A percentile compares a stretch with the other conserved stretches of the same genome.
These are phyloP conservation scores for Termitomyces sp. DNA, from an alignment of 768 basidiomycete genomes.

Conservation along the genomic window DNA sequence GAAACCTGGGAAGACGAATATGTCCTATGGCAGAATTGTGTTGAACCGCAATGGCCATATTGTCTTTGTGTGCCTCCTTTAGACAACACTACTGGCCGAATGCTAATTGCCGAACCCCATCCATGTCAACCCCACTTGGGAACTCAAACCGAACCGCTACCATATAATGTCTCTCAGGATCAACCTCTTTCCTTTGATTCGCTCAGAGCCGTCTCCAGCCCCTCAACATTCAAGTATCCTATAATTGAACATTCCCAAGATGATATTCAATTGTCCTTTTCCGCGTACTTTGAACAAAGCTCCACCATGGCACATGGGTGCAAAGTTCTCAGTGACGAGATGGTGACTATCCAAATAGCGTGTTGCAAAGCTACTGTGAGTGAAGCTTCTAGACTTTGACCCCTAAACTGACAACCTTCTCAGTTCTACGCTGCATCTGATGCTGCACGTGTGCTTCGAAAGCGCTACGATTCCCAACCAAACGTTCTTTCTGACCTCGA, in stretches of 20 bases:
- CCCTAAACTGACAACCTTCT: slow-evolving; percentile 5
- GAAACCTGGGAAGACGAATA: slow-evolving; percentile 29
- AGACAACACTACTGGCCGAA: slow-evolving; percentile 7
- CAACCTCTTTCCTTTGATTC: background rate
- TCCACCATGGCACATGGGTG: slow-evolving; percentile 17
- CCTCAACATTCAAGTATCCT: slow-evolving; percentile 22
- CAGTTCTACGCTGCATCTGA: slow-evolving; percentile 37
- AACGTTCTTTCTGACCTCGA: slow-evolving; percentile 27
- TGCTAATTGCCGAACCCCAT: background rate
- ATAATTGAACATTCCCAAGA: slow-evolving; percentile 15
- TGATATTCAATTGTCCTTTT: background rate
- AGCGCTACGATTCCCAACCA: slow-evolving; percentile 29
- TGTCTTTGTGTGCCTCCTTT: slow-evolving; percentile 29
- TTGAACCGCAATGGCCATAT: slow-evolving; percentile 26
- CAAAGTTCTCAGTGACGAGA: slow-evolving; percentile 24
- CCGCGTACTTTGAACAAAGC: slow-evolving; percentile 1
- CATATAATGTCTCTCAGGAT: background rate
- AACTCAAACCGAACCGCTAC: background rate
- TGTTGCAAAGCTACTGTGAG: slow-evolving; percentile 34
- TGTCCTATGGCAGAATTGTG: slow-evolving; percentile 29
- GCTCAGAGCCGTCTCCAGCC: slow-evolving; percentile 4
- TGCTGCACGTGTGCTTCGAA: slow-evolving; percentile 28
- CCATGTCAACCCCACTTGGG: background rate
- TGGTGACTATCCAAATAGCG: slow-evolving; percentile 29
- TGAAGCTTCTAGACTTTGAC: background rate